Conservation (phyloP, 192 early-diverging fungal genomes). For the Geranomyces michiganensis region DNA sequence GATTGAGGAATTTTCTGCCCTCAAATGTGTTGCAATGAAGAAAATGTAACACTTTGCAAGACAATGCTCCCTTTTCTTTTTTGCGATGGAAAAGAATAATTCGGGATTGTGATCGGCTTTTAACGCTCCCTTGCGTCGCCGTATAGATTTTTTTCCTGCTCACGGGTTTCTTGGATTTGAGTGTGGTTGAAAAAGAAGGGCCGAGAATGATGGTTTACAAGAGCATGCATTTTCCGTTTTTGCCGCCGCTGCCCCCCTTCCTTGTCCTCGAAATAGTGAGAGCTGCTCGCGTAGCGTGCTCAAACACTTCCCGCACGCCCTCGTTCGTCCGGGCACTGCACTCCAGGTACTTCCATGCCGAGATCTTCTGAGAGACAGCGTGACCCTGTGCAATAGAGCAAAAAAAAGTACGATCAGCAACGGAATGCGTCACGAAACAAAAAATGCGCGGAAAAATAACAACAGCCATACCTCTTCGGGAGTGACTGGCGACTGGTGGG, state of each 20-base stretch:
- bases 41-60: too few species aligned
- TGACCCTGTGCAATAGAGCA: constrained; percentile 59
- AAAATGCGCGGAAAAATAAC: background rate
- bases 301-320: constrained; percentile 87
- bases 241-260: constrained; percentile 8
- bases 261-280: constrained; percentile 40
- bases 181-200: too few species aligned
- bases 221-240: constrained; percentile 1
- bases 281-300: constrained; percentile 83
- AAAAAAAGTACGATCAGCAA: too few species aligned
- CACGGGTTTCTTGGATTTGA: too few species aligned
- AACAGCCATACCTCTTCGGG: constrained; percentile 30
- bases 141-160: too few species aligned
- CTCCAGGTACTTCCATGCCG: constrained; percentile 87
- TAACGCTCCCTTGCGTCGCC: too few species aligned
- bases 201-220: background rate
- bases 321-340: constrained; percentile 86
- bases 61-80: too few species aligned
- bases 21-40: too few species aligned
- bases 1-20: too few species aligned
- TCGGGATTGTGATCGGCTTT: too few species aligned
- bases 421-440: background rate
- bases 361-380: constrained; percentile 79
- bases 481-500: constrained; percentile 74
- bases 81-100: too few species aligned